These are phyloP conservation scores for Pichia sp. DNA, from an alignment of 1,139 yeast genomes.

Conservation along the genomic window DNA sequence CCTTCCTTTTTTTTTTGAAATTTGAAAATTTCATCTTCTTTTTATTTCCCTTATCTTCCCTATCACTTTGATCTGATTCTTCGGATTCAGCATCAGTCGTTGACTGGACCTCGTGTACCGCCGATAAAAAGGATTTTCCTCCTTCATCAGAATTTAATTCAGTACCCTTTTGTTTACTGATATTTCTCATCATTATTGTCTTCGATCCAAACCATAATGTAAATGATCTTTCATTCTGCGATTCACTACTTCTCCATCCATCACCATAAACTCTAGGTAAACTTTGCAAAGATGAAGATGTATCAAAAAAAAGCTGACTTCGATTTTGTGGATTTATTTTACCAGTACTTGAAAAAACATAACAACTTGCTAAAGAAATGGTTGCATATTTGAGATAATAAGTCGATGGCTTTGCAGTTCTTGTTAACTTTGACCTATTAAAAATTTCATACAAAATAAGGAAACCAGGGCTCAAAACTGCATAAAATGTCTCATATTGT, in stretches of 20 bases:
- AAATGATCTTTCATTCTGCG: slow-evolving; percentile 65
- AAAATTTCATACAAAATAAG: slow-evolving; percentile 46
- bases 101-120: background rate
- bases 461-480: slow-evolving; percentile 64
- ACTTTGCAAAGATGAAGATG: slow-evolving; percentile 38
- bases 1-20: background rate
- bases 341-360: slow-evolving; percentile 65
- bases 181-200: slow-evolving; percentile 34
- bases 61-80: background rate
- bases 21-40: background rate
- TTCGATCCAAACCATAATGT: slow-evolving; percentile 79
- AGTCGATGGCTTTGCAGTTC: slow-evolving; percentile 38
- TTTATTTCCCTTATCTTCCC: background rate
- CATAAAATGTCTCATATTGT: slow-evolving; percentile 50
- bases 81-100: slow-evolving; percentile 2
- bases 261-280: slow-evolving; percentile 71
- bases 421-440: slow-evolving; percentile 40
- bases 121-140: background rate
- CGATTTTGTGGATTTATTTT: slow-evolving; percentile 32
- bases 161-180: slow-evolving; percentile 12
- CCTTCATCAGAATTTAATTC: background rate
- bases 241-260: slow-evolving; percentile 81
- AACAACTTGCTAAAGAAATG: slow-evolving; percentile 60
- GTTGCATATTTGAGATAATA: slow-evolving; percentile 47
- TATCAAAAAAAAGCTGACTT: slow-evolving; percentile 1